Evolutionary conservation across 768 basidiomycete species (phyloP).

Genomic region (Clitopilus passeckerianus): DNA sequence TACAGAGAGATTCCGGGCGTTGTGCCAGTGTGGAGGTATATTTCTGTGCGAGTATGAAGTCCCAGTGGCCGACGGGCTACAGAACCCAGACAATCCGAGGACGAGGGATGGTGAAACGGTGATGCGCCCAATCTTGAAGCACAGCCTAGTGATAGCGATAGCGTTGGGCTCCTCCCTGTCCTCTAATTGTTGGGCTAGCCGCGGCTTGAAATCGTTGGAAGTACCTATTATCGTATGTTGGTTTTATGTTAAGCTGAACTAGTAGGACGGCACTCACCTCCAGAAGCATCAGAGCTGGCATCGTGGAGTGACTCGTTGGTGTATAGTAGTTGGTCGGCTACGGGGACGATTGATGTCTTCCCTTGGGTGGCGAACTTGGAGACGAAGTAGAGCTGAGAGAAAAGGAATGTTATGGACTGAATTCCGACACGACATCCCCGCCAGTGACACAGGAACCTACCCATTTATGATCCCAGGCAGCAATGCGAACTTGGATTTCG

Average conservation of each 20-base stretch:
- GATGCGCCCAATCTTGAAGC: conserved; percentile 69
- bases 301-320: no score
- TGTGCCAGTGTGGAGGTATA: conserved; percentile 45
- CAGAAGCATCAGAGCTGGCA: no score
- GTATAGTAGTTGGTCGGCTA: no score
- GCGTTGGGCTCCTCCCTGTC: conserved; percentile 4
- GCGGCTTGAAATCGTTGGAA: no score
- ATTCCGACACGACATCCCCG: conserved; percentile 56
- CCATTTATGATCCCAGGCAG: conserved; percentile 78
- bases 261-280: no score
- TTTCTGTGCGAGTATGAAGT: conserved; percentile 33
- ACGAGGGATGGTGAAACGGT: conserved; percentile 67
- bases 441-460: no score
- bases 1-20: conserved; percentile 31
- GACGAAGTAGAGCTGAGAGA: no score
- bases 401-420: conserved; percentile 8
- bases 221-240: no score
- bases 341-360: no score
- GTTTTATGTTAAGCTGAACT: no score
- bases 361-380: no score
- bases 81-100: conserved; percentile 56
- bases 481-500: conserved; percentile 54
- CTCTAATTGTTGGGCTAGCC: conserved; percentile 5
- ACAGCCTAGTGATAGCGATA: conserved; percentile 44
- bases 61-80: conserved; percentile 25